A percentile compares a stretch with the other conserved stretches of the same genome.
phyloP scores from a whole-genome alignment of 805 yeast species.

The Tetrapisispora fleetii region DNA sequence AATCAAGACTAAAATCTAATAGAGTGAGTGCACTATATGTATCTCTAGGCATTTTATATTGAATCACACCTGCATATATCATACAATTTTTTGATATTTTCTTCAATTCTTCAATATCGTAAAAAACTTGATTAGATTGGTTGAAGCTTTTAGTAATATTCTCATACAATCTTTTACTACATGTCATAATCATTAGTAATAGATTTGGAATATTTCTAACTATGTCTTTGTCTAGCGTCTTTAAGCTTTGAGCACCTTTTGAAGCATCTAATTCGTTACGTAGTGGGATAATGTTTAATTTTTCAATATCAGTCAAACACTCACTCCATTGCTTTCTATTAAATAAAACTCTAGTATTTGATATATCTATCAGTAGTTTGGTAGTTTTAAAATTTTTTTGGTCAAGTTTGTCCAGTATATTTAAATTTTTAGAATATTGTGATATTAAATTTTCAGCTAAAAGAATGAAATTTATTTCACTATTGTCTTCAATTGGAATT shows the following conservation, averaged over 20 bases:
- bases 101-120: conserved; percentile 45
- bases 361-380: conserved; percentile 51
- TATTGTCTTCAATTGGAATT: conserved; percentile 29
- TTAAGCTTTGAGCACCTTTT: conserved; percentile 56
- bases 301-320: conserved; percentile 47
- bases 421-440: conserved; percentile 43
- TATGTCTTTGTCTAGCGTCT: conserved; percentile 55
- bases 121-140: conserved; percentile 38
- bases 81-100: conserved; percentile 76
- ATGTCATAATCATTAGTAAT: conserved; percentile 71
- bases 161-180: conserved; percentile 50
- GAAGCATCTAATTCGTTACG: conserved; percentile 51
- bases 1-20: conserved; percentile 37
- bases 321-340: conserved; percentile 48
- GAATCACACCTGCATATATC: conserved; percentile 92
- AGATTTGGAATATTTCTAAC: conserved; percentile 72
- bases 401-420: conserved; percentile 47
- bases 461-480: conserved; percentile 35
- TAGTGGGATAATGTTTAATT: conserved; percentile 60
- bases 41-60: conserved; percentile 83
- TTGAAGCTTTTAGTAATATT: conserved; percentile 32
- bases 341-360: conserved; percentile 54
- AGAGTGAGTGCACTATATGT: conserved; percentile 62
- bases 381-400: conserved; percentile 54
- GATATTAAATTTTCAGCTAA: conserved; percentile 30